Evolutionary conservation across 169 alveolate species (phyloP).

Genomic region (Neospora caninum): DNA sequence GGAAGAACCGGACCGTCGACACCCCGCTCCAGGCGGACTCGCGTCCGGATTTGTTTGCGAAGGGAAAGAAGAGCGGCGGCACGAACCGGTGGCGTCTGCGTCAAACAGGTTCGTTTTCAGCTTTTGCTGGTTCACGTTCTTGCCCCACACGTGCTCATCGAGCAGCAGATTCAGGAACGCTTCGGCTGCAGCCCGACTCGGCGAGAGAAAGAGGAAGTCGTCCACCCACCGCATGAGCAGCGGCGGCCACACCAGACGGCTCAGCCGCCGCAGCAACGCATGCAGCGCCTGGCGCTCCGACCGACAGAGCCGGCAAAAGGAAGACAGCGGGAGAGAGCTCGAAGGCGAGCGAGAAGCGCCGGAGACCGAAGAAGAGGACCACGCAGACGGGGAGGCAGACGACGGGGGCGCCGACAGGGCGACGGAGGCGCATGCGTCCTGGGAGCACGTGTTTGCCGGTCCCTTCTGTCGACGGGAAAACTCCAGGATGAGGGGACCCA

Average conservation of each 20-base stretch:
- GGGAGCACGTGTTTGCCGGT: too few relatives aligned
- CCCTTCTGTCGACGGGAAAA: too few relatives aligned
- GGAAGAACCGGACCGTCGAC: background rate
- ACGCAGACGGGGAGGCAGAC: too few relatives aligned
- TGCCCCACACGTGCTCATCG: conserved; percentile 40
- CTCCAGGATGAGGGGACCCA: background rate
- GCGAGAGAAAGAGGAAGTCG: conserved; percentile 46
- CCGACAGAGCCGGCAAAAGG: background rate
- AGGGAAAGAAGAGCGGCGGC: too few relatives aligned
- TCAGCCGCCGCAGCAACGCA: background rate
- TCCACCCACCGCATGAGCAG: conserved; percentile 61
- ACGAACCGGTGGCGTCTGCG: background rate
- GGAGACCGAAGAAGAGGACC: too few relatives aligned
- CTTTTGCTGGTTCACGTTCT: conserved; percentile 28
- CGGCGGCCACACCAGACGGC: conserved; percentile 40
- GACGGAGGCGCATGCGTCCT: too few relatives aligned
- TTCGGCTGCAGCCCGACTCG: conserved; percentile 8
- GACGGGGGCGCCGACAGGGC: too few relatives aligned
- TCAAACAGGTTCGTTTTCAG: background rate
- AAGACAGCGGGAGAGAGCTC: background rate
- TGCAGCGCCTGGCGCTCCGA: background rate
- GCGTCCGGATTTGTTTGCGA: background rate
- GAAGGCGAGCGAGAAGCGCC: background rate
- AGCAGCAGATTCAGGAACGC: conserved; percentile 44
- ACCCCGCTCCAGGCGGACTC: background rate